Percentiles rank a stretch among this genome's conserved stretches.
phyloP scores from a whole-genome alignment of 2,329 filamentous ascomycete genomes.

The Cadophora sp. region DNA sequence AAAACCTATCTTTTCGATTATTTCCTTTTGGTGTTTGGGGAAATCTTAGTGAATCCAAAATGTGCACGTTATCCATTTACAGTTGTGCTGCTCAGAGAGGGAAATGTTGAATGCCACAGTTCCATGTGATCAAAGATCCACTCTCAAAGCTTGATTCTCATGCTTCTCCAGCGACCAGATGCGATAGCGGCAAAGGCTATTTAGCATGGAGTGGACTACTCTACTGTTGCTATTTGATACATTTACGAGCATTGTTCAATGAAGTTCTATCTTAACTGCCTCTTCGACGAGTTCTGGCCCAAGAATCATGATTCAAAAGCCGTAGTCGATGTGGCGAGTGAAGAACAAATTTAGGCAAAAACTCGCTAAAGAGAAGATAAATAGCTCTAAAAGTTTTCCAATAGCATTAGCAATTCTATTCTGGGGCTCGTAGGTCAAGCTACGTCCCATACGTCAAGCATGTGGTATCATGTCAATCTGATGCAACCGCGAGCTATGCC shows the following conservation, averaged over 20 bases:
- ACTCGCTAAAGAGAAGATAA: background rate
- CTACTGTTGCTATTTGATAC: background rate
- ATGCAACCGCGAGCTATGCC: conserved; percentile 25
- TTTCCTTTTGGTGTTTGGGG: background rate
- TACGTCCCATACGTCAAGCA: conserved; percentile 8
- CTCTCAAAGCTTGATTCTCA: conserved; percentile 12
- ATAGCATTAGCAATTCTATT: conserved; percentile 15
- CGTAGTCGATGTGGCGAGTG: background rate
- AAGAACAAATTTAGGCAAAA: background rate
- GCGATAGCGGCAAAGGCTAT: background rate
- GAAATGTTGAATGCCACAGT: background rate
- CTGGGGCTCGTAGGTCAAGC: background rate
- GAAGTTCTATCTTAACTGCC: background rate
- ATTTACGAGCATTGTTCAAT: background rate
- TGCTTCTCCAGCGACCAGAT: background rate
- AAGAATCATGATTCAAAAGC: background rate
- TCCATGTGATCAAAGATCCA: conserved; percentile 14
- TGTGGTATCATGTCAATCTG: conserved; percentile 34
- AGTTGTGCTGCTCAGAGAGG: too few species aligned
- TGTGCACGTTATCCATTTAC: background rate
- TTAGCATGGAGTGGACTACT: background rate
- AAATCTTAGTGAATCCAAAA: background rate
- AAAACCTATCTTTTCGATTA: background rate
- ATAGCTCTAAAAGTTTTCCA: background rate
- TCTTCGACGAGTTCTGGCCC: background rate